phyloP scores from a whole-genome alignment of 1,284 basidiomycete species.

The Moniliophthora roreri region DNA sequence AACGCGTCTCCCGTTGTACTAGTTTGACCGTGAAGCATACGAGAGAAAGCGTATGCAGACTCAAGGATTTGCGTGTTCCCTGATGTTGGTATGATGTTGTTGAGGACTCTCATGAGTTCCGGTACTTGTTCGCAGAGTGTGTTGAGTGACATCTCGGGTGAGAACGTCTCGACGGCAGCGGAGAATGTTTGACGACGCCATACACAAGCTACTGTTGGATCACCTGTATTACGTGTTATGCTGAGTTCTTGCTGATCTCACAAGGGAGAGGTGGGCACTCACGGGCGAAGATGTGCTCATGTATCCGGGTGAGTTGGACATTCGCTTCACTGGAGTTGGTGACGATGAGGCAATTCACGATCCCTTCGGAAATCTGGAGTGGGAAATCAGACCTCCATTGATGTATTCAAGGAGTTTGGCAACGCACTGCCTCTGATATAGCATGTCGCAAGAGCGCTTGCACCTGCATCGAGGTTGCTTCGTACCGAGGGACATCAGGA shows the following conservation, averaged over 20 bases:
- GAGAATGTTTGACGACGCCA: conserved; percentile 85
- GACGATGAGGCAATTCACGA: conserved; percentile 79
- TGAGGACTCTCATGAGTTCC: conserved; percentile 52
- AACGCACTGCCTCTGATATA: conserved; percentile 56
- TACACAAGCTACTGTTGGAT: conserved; percentile 77
- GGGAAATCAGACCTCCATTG: neutral
- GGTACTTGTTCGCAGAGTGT: conserved; percentile 71
- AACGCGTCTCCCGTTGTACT: conserved; percentile 69
- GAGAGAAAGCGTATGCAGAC: conserved; percentile 70
- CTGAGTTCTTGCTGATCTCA: neutral
- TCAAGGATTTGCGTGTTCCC: conserved; percentile 58
- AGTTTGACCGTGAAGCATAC: conserved; percentile 78
- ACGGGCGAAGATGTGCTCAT: conserved; percentile 83
- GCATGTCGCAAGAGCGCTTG: conserved; percentile 77
- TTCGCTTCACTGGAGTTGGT: conserved; percentile 79
- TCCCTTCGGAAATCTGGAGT: conserved; percentile 60
- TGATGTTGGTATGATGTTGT: conserved; percentile 38
- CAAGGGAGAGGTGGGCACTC: conserved; percentile 27
- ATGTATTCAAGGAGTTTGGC: neutral
- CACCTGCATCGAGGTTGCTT: conserved; percentile 62
- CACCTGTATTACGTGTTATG: conserved; percentile 43
- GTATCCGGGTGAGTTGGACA: conserved; percentile 75
- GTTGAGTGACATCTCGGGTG: conserved; percentile 60
- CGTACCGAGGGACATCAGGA: conserved; percentile 34
- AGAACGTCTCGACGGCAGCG: conserved; percentile 73